Conservation (phyloP, 2,329 filamentous ascomycete genomes). For the Colletotrichum liaoningense region DNA sequence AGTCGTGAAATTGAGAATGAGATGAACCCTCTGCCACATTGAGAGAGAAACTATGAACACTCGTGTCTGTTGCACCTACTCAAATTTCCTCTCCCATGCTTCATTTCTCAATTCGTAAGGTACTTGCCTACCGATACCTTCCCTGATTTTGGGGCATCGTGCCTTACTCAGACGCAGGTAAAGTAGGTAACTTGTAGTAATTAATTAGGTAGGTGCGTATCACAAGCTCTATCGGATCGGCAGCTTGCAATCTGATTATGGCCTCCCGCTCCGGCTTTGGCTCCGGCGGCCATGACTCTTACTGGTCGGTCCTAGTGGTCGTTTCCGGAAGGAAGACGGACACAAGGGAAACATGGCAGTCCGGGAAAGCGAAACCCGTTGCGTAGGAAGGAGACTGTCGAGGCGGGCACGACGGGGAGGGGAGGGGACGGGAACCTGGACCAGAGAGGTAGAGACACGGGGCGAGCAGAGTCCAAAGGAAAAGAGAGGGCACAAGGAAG, state of each 20-base stretch:
- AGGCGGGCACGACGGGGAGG: background rate
- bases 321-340: constrained; percentile 2
- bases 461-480: background rate
- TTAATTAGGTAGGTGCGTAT: background rate
- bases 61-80: background rate
- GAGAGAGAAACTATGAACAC: background rate
- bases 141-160: no score
- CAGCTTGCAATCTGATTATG: background rate
- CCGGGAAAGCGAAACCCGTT: background rate
- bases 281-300: background rate
- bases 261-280: background rate
- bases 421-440: background rate
- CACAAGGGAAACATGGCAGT: background rate
- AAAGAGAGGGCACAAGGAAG: background rate
- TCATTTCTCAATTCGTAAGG: background rate
- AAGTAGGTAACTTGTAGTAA: no score
- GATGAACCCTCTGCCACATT: background rate
- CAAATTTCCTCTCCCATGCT: background rate
- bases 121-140: background rate
- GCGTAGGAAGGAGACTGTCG: background rate
- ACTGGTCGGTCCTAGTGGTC: background rate
- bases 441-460: background rate
- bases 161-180: background rate
- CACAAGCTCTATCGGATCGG: background rate
- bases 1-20: background rate